Evolutionary conservation across 345 rosid species (phyloP).

Genomic region (Viola odorata): DNA sequence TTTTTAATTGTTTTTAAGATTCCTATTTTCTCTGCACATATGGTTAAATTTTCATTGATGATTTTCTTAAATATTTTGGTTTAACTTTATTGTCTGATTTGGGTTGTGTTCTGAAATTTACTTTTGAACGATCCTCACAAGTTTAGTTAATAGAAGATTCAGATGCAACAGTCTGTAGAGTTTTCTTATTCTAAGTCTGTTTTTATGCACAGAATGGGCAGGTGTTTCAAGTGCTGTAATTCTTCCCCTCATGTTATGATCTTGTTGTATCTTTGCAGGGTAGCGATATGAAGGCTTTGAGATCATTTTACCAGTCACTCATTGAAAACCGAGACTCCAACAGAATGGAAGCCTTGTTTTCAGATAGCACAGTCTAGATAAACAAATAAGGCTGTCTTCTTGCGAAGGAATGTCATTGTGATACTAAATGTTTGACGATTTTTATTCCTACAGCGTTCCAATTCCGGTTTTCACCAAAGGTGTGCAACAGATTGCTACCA

Average conservation of each 20-base stretch:
- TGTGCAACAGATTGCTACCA: conserved; percentile 6
- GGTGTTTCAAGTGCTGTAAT: conserved; percentile 1
- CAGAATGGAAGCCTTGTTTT: conserved; percentile 75
- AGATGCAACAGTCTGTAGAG: no score
- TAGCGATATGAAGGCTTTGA: conserved; percentile 57
- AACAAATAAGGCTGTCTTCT: not conserved
- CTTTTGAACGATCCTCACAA: no score
- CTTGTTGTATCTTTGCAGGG: conserved; percentile 40
- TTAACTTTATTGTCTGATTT: no score
- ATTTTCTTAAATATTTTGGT: no score
- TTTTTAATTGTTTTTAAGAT: no score
- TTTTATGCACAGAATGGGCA: no score
- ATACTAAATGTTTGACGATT: not conserved
- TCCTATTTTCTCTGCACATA: no score
- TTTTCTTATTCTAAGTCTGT: no score
- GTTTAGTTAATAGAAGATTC: no score
- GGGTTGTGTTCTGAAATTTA: no score
- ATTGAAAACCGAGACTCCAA: conserved; percentile 58
- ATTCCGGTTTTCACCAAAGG: conserved; percentile 11
- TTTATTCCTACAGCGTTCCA: not conserved
- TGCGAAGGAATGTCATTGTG: not conserved
- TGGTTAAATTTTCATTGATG: no score
- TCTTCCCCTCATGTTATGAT: conserved; percentile 5
- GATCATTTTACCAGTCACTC: conserved; percentile 63
- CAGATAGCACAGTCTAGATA: conserved; percentile 54